phyloP scores from a whole-genome alignment of 352 stramenopile species.

The Pythium inflatum region DNA sequence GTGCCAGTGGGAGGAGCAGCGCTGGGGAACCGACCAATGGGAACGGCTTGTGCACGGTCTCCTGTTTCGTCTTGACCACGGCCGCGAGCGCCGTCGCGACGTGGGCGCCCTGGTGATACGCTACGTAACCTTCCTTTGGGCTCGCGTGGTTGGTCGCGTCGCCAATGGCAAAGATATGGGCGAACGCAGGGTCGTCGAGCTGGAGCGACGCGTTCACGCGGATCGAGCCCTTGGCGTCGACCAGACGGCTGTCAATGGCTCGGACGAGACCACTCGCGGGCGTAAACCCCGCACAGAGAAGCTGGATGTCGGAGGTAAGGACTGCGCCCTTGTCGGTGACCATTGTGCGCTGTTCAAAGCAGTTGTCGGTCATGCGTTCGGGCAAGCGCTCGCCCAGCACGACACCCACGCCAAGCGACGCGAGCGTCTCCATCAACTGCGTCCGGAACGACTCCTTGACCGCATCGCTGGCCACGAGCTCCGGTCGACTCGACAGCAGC shows the following conservation, averaged over 20 bases:
- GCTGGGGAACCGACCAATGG: constrained; percentile 21
- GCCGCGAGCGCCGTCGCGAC: constrained; percentile 42
- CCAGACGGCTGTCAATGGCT: constrained; percentile 38
- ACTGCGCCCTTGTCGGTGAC: constrained; percentile 53
- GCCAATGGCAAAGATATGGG: constrained; percentile 58
- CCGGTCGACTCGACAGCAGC: constrained; percentile 44
- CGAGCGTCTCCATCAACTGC: constrained; percentile 38
- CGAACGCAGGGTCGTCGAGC: constrained; percentile 46
- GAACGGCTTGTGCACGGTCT: constrained; percentile 45
- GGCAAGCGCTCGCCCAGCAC: constrained; percentile 56
- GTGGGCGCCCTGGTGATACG: constrained; percentile 47
- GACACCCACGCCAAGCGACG: constrained; percentile 52
- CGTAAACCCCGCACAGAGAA: constrained; percentile 47
- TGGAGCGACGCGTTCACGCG: constrained; percentile 54
- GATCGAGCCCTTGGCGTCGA: constrained; percentile 43
- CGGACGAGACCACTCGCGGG: constrained; percentile 40
- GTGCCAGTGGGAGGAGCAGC: constrained; percentile 39
- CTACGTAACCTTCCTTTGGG: constrained; percentile 50
- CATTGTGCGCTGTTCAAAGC: constrained; percentile 48
- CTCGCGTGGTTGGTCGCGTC: constrained; percentile 53
- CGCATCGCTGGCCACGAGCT: constrained; percentile 45
- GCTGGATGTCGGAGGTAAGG: constrained; percentile 64
- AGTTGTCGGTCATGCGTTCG: constrained; percentile 42
- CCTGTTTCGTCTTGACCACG: constrained; percentile 45
- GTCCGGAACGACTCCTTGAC: constrained; percentile 55